These are phyloP conservation scores for Ceratocystis harringtonii DNA, from an alignment of 2,329 filamentous ascomycete genomes.

Conservation along the genomic window DNA sequence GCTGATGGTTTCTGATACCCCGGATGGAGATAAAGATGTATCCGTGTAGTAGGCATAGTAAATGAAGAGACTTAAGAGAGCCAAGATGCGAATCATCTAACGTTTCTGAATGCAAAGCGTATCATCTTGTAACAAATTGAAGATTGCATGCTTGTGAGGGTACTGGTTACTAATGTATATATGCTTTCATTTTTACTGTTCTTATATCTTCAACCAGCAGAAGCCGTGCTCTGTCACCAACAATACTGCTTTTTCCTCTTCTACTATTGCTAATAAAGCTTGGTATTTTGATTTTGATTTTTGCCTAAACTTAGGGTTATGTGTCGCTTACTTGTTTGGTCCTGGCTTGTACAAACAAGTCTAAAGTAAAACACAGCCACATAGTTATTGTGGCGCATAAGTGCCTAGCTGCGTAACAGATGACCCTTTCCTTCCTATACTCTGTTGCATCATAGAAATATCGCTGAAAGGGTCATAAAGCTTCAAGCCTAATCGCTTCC, in stretches of 20 bases:
- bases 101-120: neutral
- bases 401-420: neutral
- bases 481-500: neutral
- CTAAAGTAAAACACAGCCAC: neutral
- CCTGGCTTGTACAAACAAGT: neutral
- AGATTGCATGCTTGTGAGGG: neutral
- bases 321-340: neutral
- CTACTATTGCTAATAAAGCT: no score
- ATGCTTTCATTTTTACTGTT: no score
- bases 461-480: neutral
- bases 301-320: no score
- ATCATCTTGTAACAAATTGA: neutral
- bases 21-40: neutral
- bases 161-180: no score
- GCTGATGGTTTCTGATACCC: neutral
- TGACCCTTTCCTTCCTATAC: neutral
- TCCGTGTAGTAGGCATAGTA: constrained; percentile 2
- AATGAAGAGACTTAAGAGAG: neutral
- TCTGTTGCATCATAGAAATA: neutral
- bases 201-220: no score
- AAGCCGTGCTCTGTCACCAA: no score
- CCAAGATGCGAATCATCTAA: neutral
- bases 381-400: neutral
- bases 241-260: no score
- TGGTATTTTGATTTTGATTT: no score